These are phyloP conservation scores for Aureobasidium vineae DNA, from an alignment of 2,329 filamentous ascomycete genomes.

Conservation along the genomic window DNA sequence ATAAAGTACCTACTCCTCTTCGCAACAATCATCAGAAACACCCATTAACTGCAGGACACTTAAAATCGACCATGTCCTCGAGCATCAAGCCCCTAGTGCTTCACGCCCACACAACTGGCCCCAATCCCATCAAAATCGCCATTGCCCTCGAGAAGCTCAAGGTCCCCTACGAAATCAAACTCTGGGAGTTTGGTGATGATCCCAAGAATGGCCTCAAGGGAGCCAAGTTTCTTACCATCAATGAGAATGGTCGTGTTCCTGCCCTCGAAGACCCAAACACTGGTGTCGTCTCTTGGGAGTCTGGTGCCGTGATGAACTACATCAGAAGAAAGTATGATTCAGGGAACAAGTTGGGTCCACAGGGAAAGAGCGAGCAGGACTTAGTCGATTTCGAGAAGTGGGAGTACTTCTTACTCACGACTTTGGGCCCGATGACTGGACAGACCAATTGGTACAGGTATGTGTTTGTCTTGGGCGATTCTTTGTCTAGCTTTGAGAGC, in stretches of 20 bases:
- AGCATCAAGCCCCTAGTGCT: constrained; percentile 41
- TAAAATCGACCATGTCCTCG: constrained; percentile 29
- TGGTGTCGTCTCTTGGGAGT: constrained; percentile 51
- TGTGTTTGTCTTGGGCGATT: neutral
- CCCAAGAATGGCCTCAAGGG: constrained; percentile 42
- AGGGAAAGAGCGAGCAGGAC: constrained; percentile 41
- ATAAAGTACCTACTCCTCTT: neutral
- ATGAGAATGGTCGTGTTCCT: constrained; percentile 46
- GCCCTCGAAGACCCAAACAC: constrained; percentile 49
- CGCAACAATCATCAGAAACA: neutral
- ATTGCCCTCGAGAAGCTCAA: constrained; percentile 44
- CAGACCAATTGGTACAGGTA: constrained; percentile 32
- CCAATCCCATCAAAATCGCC: constrained; percentile 48
- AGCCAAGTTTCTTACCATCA: constrained; percentile 43
- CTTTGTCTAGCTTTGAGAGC: too few species aligned
- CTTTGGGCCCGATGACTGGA: constrained; percentile 46
- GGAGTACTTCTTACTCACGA: constrained; percentile 46
- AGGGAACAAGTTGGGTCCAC: constrained; percentile 41
- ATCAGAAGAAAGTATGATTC: constrained; percentile 47
- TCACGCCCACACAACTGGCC: constrained; percentile 44
- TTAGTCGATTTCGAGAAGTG: constrained; percentile 49
- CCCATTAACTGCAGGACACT: neutral
- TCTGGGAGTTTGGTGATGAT: constrained; percentile 45
- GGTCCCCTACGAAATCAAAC: constrained; percentile 44
- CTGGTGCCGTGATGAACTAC: constrained; percentile 53